Evolutionary conservation across 2,329 filamentous ascomycete genomes (phyloP).

Genomic region (Polychaeton citri): DNA sequence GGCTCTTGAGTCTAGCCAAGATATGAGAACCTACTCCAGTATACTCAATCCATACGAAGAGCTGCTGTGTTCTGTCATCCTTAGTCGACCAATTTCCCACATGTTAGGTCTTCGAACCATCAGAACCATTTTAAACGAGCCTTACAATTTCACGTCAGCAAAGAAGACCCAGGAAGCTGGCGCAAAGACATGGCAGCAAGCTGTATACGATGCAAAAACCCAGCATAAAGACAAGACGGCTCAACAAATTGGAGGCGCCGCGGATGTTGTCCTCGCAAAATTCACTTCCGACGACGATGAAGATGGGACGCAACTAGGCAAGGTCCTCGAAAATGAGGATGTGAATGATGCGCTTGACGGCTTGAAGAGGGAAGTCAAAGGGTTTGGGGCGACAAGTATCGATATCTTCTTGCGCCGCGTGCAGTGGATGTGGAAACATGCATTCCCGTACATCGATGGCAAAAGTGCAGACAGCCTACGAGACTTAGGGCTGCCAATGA

Average conservation of each 20-base stretch:
- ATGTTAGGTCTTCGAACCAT: constrained; percentile 30
- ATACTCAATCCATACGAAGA: constrained; percentile 30
- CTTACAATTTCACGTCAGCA: constrained; percentile 25
- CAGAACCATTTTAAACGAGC: constrained; percentile 31
- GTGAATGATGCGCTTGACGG: constrained; percentile 17
- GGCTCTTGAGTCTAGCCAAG: constrained; percentile 12
- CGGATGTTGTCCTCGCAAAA: constrained; percentile 20
- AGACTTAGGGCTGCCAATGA: constrained; percentile 23
- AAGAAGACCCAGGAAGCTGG: constrained; percentile 24
- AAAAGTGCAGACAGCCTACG: constrained; percentile 21
- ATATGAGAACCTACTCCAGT: constrained; percentile 20
- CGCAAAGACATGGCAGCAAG: constrained; percentile 24
- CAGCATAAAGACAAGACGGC: constrained; percentile 36
- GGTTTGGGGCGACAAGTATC: constrained; percentile 26
- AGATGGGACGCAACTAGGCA: constrained; percentile 18
- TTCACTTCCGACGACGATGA: constrained; percentile 19
- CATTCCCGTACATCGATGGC: constrained; percentile 27
- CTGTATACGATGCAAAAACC: constrained; percentile 28
- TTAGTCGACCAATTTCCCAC: constrained; percentile 32
- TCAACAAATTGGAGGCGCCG: constrained; percentile 23
- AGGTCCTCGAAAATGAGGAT: constrained; percentile 20
- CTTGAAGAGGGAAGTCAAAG: constrained; percentile 25
- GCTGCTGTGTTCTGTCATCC: constrained; percentile 29
- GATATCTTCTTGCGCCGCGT: constrained; percentile 31
- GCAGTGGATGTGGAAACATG: constrained; percentile 26